Base-by-base conservation (phyloP, 768 basidiomycete species). In the Imleria badia region DNA sequence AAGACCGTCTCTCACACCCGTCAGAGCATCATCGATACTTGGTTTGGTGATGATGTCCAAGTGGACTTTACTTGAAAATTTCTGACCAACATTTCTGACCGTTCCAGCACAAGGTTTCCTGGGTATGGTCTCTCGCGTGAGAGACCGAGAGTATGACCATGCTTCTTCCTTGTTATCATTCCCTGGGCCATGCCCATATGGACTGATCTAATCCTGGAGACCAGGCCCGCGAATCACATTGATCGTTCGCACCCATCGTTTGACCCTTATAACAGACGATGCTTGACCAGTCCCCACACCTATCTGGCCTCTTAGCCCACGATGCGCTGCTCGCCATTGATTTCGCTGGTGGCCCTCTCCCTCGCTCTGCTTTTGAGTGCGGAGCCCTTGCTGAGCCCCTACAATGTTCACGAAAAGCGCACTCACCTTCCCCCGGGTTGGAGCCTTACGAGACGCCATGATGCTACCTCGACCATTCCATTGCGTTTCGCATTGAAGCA, bases 391-490 rank as follows among this genome's bases (percentile, higher is more conserved):
- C 40, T 41, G 49, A 55, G 53, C 30, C 49, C 60, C 26, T 63
- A 70, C 58, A 66, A 64, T 48, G 46, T 77, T 30, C 78, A 79
- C 52, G 78, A 79, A 61, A 73, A 66, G 41, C 77, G 77, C 51
- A 65, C 64, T 15, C 57, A 41, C 13, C 59, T 67, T 3, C 77
- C 78, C 3, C 3, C 46, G 1, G 65, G 63, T 6, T 82, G 80
- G 79, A 58, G 62, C 6, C 62, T 69, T 14, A 57, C 71, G 14
- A 71, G 73, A 31, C 67, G 73, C 41, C 72, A 76, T 41, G 68
- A 71, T 5, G 56, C 75, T 9, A 60, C 70, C 20, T 58, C 66
- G n/a, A 49, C 43, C 8, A 54, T 74, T n/a, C 69, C 66, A 5
- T 20, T 74, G 8, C 63, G 61, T 17, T 63, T 73, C 42, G 66